Evolutionary conservation across 2,329 filamentous ascomycete genomes (phyloP), one percentile per base, ranked within the genome.

Genomic region (Alternaria conjuncta): DNA sequence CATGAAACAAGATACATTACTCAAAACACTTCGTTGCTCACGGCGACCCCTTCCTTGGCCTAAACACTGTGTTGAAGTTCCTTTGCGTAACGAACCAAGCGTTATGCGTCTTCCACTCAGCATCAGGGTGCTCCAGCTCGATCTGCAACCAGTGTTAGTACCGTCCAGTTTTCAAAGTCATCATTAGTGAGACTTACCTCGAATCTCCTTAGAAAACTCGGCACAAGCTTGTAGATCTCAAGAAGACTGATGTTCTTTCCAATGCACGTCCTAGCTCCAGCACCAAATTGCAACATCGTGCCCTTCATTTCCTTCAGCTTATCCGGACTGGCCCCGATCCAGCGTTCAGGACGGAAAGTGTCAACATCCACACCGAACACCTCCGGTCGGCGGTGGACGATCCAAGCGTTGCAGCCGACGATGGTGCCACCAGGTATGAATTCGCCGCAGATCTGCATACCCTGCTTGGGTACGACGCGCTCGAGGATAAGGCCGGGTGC

Each of bases 341-440:
- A 93, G 46, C 92, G 79, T 78, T 94, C 91, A 0, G 92, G 92
- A 12, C 88, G 80, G 76, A 87, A 95, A 0, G 75, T 79, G 47
- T 93, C 88, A 0, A 88, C 87, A 64, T 94, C 89, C 0, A 83
- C 76, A 2, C 91, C 91, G 71, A 92, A 95, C 28, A 94, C 83
- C 58, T 89, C 87, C 6, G 85, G 83, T 3, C 88, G 85, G 4
- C 89, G 86, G 71, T 94, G 91, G 32, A 94, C 83, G 15, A 93
- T 87, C 91, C 91, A 94, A 0, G 91, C 87, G 56, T 88, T 92
- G 75, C 88, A 91, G 7, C 92, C 92, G 1, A 93, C 90, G 62
- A 92, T 89, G 0, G 91, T 92, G 7, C 91, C 91, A 2, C 88
- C 91, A 5, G 86, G 86, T 26, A 94, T 83, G 60, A 85, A 86